Evolutionary conservation across 139 green algal genomes (phyloP).

Genomic region (Coelastrella sp.): DNA sequence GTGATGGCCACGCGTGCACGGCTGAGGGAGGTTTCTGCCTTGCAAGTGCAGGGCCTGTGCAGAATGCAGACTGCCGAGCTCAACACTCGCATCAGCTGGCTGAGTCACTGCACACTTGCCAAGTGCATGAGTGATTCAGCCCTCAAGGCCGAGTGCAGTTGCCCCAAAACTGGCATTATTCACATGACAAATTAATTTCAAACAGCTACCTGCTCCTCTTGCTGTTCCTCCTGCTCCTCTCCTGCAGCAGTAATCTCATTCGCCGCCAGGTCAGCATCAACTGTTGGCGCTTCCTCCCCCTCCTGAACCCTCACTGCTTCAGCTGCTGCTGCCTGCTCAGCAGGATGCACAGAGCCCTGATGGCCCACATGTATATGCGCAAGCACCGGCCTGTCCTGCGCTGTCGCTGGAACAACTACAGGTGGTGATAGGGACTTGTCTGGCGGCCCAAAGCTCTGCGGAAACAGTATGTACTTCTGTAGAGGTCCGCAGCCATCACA

Average conservation of each 20-base stretch:
- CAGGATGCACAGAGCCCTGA: not conserved
- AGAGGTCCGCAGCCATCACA: constrained; percentile 60
- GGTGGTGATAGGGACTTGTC: not conserved
- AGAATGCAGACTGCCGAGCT: too few relatives aligned
- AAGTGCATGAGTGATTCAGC: too few relatives aligned
- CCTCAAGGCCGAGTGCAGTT: too few relatives aligned
- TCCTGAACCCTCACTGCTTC: not conserved
- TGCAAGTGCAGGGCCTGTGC: too few relatives aligned
- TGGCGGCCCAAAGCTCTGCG: constrained; percentile 33
- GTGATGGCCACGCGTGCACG: too few relatives aligned
- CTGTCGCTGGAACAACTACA: not conserved
- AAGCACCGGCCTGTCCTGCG: constrained; percentile 24
- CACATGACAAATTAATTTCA: too few relatives aligned
- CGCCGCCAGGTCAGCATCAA: not conserved
- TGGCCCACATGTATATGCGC: constrained; percentile 26
- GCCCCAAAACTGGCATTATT: too few relatives aligned
- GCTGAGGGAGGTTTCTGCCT: too few relatives aligned
- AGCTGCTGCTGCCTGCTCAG: not conserved
- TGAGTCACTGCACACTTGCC: too few relatives aligned
- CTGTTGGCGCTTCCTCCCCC: not conserved
- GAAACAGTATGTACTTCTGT: constrained; percentile 72
- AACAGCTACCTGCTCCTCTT: not conserved
- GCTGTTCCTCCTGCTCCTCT: constrained; percentile 12
- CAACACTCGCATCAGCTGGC: too few relatives aligned
- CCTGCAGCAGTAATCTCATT: not conserved